Base-by-base conservation (phyloP, 1,284 basidiomycete genomes). In the Ustilago crameri region DNA sequence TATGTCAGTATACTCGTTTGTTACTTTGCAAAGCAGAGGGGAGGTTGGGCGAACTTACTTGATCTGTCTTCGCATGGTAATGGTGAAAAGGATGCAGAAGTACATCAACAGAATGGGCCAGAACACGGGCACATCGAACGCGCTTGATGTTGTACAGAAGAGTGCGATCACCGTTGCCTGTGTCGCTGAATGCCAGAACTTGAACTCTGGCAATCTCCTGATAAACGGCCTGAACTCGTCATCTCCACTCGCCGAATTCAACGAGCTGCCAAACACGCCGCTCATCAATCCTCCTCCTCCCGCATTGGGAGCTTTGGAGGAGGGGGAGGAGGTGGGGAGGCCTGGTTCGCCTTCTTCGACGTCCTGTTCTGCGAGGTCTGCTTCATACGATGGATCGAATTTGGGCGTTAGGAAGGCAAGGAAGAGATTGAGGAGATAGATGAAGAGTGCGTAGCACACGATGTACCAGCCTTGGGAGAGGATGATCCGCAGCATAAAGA, bases 51-150 rank as follows among this genome's bases (percentile, higher is more conserved):
- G 20, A 22, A 82, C 78, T 58, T 69, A 76, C 80, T 82, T 80
- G 69, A 85, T 83, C 73, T 85, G 84, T 15, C 82, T 68, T 43
- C 80, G 62, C 79, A 85, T 82, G 27, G 84, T 85, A 60, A 85
- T 82, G 43, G 82, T 76, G 51, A 85, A 84, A 42, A 85, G 74
- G 70, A 85, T 77, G 71, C 78, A 79, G 66, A 84, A 81, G 73
- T 96, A 96, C 76, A 97, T 87, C 75, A 98, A 89, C 46, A 96
- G 88, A 84, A 98, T 96, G 12, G 94, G 94, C 93, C 95, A 98
- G 85, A 96, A 98, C 22, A 98, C 95, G 12, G 95, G 95, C 18
- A 98, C 91, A 83, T 98, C 94, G 77, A 95, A 95, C 12, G 86
- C 85, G 30, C 54, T 63, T 42, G 63, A 65, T 23, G 60, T 49